Evolutionary conservation across 2,329 filamentous ascomycete species (phyloP).

Genomic region (Cyanodermella asteris): DNA sequence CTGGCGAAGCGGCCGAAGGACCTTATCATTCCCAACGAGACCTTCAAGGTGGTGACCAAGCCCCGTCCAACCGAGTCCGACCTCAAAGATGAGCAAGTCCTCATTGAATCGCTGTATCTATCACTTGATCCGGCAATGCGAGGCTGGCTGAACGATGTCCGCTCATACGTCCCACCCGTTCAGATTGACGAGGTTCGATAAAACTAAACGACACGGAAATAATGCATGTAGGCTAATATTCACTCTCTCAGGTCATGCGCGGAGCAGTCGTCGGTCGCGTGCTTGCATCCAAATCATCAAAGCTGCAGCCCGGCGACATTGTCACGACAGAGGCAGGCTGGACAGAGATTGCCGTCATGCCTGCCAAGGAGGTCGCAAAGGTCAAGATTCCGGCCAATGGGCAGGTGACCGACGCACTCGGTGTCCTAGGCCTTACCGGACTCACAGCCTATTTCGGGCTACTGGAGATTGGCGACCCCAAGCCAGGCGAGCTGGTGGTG

Average conservation of each 20-base stretch:
- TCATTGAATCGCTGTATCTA: slow-evolving; percentile 24
- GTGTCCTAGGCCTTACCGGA: slow-evolving; percentile 16
- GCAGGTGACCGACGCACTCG: slow-evolving; percentile 27
- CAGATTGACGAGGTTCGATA: slow-evolving; percentile 16
- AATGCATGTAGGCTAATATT: too few relatives aligned
- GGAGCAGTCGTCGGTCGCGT: slow-evolving; percentile 17
- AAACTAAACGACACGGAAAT: too few relatives aligned
- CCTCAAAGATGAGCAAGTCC: slow-evolving; percentile 19
- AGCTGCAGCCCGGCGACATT: slow-evolving; percentile 15
- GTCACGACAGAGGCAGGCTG: slow-evolving; percentile 16
- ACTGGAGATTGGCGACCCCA: slow-evolving; percentile 17
- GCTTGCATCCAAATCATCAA: slow-evolving; percentile 14
- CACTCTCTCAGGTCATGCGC: too few relatives aligned
- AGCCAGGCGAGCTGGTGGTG: slow-evolving; percentile 21
- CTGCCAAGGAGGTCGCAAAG: slow-evolving; percentile 26
- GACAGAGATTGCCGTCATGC: slow-evolving; percentile 20
- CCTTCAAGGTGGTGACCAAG: slow-evolving; percentile 6
- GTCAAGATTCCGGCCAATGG: slow-evolving; percentile 22
- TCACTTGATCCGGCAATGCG: slow-evolving; percentile 33
- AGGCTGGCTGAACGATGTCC: slow-evolving; percentile 23
- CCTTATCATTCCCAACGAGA: slow-evolving; percentile 2
- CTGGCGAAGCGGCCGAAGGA: slow-evolving; percentile 2
- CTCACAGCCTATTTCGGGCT: slow-evolving; percentile 27
- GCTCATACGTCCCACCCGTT: slow-evolving; percentile 25
- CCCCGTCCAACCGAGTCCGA: slow-evolving; percentile 12